phyloP scores from a whole-genome alignment of 805 yeast species.

The Blastobotrys chiropterorum region DNA sequence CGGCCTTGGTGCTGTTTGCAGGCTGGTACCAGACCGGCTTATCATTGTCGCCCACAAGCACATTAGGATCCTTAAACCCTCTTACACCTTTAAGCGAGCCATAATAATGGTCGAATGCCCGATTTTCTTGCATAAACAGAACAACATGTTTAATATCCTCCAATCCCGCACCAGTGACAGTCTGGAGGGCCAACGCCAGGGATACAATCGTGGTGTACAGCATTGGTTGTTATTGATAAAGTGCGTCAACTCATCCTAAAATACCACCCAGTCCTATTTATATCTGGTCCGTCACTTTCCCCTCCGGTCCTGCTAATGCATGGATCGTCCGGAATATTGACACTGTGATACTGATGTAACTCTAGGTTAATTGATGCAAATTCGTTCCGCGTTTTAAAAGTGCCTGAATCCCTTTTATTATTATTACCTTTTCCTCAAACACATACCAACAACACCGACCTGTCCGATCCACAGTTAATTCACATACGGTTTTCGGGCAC shows the following conservation, averaged over 20 bases:
- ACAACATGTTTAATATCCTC: slow-evolving; percentile 17
- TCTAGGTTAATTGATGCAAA: background rate
- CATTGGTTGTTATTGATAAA: too few relatives aligned
- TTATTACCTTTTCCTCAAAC: too few relatives aligned
- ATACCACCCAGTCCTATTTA: too few relatives aligned
- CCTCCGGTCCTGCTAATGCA: background rate
- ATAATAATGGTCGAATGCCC: slow-evolving; percentile 22
- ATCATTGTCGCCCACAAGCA: slow-evolving; percentile 6
- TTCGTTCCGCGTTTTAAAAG: background rate
- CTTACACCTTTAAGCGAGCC: slow-evolving; percentile 24
- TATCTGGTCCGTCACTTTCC: too few relatives aligned
- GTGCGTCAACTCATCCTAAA: too few relatives aligned
- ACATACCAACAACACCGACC: too few relatives aligned
- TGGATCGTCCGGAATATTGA: background rate
- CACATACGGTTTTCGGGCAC: too few relatives aligned
- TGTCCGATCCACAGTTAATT: too few relatives aligned
- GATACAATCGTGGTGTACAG: background rate
- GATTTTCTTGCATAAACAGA: slow-evolving; percentile 22
- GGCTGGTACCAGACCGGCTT: slow-evolving; percentile 17
- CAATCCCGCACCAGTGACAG: slow-evolving; percentile 4
- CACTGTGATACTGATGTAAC: background rate
- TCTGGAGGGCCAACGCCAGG: slow-evolving; percentile 9
- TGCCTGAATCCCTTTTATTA: background rate
- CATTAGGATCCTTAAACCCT: slow-evolving; percentile 23
- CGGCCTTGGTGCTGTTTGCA: slow-evolving; percentile 4